Evolutionary conservation across 179 eudicot genomes (phyloP).

Genomic region (Camellia oleifera): DNA sequence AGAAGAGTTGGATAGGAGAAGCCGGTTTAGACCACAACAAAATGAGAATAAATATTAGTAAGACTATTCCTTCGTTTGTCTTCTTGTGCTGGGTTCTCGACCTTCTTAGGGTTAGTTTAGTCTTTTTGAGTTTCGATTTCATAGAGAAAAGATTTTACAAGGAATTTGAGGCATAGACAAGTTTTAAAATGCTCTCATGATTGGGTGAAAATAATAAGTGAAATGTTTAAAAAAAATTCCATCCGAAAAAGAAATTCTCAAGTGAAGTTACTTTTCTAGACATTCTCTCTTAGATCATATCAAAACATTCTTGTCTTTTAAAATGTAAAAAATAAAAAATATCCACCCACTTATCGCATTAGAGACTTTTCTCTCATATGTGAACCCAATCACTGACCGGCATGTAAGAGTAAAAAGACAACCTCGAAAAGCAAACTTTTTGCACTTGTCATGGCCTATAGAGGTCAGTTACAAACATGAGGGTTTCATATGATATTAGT

Average conservation of each 20-base stretch:
- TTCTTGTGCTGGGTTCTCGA: constrained; percentile 9
- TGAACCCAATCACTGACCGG: not conserved
- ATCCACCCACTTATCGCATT: not conserved
- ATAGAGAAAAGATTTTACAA: constrained; percentile 10
- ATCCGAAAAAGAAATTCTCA: not conserved
- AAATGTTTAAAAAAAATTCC: not conserved
- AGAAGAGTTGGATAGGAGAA: not conserved
- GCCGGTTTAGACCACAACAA: not conserved
- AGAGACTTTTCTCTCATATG: not conserved
- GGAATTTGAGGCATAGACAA: constrained; percentile 17
- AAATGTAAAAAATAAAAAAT: not conserved
- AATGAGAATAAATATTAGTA: constrained; percentile 17
- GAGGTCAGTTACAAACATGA: constrained; percentile 18
- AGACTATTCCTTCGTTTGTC: constrained; percentile 16
- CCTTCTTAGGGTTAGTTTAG: constrained; percentile 12
- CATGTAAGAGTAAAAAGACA: constrained; percentile 2
- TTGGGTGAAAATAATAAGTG: constrained; percentile 11
- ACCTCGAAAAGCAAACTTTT: constrained; percentile 12
- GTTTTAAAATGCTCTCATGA: constrained; percentile 13
- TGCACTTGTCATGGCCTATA: constrained; percentile 19
- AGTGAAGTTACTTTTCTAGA: constrained; percentile 17
- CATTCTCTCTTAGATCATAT: constrained; percentile 14
- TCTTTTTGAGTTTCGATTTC: constrained; percentile 8
- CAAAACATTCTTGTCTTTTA: constrained; percentile 14
- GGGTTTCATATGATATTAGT: not conserved